These are phyloP conservation scores for Agaricus blazei DNA, from an alignment of 768 basidiomycete species.

Conservation along the genomic window DNA sequence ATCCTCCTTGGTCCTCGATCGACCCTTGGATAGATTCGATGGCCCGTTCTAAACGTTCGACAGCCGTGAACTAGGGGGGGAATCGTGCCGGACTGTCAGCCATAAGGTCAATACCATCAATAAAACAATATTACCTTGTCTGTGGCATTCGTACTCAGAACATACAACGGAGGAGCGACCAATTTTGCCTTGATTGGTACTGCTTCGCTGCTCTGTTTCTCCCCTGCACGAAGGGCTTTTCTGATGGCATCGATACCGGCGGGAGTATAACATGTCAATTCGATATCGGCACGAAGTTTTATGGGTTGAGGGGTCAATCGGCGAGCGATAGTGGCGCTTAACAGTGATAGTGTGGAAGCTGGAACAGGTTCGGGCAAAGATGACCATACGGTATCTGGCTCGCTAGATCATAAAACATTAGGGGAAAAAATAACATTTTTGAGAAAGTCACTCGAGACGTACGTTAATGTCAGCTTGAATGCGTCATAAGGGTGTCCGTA, in stretches of 20 bases:
- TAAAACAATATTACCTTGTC: conserved; percentile 62
- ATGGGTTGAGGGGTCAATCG: conserved; percentile 97
- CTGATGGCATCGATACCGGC: conserved; percentile 97
- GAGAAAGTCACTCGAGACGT: conserved; percentile 22
- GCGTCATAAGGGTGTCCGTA: conserved; percentile 98
- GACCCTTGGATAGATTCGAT: conserved; percentile 85
- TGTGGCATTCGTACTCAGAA: conserved; percentile 92
- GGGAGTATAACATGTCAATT: conserved; percentile 93
- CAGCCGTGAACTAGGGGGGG: conserved; percentile 62
- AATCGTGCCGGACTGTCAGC: too few species aligned
- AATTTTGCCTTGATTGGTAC: conserved; percentile 97
- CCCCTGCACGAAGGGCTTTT: conserved; percentile 84
- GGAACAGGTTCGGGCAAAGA: conserved; percentile 56
- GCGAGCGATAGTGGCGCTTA: conserved; percentile 84
- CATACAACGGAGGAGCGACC: conserved; percentile 94
- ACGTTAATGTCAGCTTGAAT: conserved; percentile 96
- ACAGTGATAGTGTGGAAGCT: conserved; percentile 51
- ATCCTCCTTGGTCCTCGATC: conserved; percentile 83
- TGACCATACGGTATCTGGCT: conserved; percentile 71
- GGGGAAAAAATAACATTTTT: not conserved
- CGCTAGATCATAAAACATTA: conserved; percentile 21
- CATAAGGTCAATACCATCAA: not conserved
- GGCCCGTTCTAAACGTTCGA: conserved; percentile 90
- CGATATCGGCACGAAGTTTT: conserved; percentile 97
- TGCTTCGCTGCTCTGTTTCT: conserved; percentile 78